These are phyloP conservation scores for Friedmanniomyces simplex DNA, from an alignment of 495 filamentous ascomycete species.

Conservation along the genomic window DNA sequence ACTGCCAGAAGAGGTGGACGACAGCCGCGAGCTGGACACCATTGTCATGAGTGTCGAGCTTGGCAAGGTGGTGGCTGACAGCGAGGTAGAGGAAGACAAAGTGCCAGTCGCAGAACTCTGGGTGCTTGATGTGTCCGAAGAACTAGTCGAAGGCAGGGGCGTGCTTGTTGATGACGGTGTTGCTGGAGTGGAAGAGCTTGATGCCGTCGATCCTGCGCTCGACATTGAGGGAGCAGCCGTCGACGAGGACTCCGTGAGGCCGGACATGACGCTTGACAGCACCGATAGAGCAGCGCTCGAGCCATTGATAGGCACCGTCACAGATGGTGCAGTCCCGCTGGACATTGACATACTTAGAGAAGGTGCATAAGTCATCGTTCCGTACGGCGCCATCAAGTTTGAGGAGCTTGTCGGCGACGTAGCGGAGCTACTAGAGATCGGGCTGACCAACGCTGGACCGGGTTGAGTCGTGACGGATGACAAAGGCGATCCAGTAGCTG, in stretches of 20 bases:
- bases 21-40: neutral
- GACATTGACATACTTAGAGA: neutral
- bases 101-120: neutral
- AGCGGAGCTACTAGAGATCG: neutral
- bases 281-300: neutral
- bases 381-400: neutral
- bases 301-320: neutral
- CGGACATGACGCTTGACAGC: constrained; percentile 1
- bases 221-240: neutral
- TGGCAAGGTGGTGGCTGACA: neutral
- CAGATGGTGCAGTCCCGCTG: neutral
- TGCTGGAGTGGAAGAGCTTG: neutral
- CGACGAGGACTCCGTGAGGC: neutral
- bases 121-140: neutral
- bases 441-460: neutral
- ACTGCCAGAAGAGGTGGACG: neutral
- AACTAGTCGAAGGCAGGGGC: neutral
- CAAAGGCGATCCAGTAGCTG: neutral
- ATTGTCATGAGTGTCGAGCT: neutral
- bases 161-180: neutral
- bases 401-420: neutral
- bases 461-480: neutral
- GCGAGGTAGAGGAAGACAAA: neutral
- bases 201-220: neutral
- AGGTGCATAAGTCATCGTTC: neutral